Base-by-base conservation (phyloP, 225 moss, liverwort and hornwort species). In the Pseudisothecium myosuroides region DNA sequence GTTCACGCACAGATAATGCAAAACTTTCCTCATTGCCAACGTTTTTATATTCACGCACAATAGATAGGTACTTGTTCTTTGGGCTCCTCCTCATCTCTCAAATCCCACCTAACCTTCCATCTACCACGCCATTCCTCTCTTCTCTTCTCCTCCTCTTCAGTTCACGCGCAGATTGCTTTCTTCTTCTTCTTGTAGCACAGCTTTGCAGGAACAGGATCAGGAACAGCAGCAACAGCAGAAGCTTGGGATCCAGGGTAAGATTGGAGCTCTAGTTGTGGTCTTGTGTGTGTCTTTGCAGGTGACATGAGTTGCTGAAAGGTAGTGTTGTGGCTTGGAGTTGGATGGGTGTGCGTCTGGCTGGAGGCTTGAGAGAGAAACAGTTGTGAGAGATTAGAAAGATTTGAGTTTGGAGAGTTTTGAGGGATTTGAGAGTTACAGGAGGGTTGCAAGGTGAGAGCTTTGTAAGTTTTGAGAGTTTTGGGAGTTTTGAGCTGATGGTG, bases 61-160 rank as follows among this genome's bases (percentile, higher is more conserved):
- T 4, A 11, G 3, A 8, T 4, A 31, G 59, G 59, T 80, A 59
- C 59, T 80, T 80, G 59, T 2, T 39, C 80, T 59, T 17, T 10
- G 41, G 41, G 80, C 7, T 59, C 28, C 80, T 24, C 50, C 32
- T 20, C 86, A 20, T 52, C 80, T 39, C 89, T 86, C 88, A 86
- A 72, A 83, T 86, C 92, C 65, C 87, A 92, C 92, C 92, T 90
- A 92, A 61, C 84, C 84, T 49, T n/a, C 29, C 66, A 74, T 84
- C 90, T 76, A 74, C 90, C 92, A 92, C 90, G 84, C 92, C 89
- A 88, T 89, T 88, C 90, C 85, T 9, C 52, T 45, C 28, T 21
- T 21, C 52, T 22, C 26, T 18, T 19, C 23, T n/a, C n/a, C n/a
- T n/a, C 39, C n/a, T 31, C 32, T n/a, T 19, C 65, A 13, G 80